Base-by-base conservation (phyloP, 345 rosid species). In the Populus ilicifolia region DNA sequence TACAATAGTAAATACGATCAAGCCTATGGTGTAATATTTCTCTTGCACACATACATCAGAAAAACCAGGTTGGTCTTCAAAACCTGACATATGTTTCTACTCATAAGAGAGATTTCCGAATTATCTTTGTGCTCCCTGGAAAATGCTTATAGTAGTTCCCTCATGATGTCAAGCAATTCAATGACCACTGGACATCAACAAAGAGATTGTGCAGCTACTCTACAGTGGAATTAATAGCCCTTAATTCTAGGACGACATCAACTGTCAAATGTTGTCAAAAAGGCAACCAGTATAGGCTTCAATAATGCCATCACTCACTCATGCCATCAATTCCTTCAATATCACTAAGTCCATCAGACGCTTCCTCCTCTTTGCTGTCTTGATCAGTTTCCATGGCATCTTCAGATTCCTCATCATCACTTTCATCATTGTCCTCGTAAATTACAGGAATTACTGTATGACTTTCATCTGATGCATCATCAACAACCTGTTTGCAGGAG, bases 371-470 rank as follows among this genome's bases (percentile, higher is more conserved):
- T 17, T 75, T 50, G 69, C 48, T 83, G 14, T 80, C 86, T 73
- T 75, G 50, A 67, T 85, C 89, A 0, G 83, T 83, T 43, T 91
- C 91, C 90, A 88, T 91, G 17, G 83, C 86, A 39, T 85, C 94
- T 36, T 88, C 93, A 7, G 88, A 87, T 44, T 83, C 93, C 41
- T 87, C 93, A 30, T 89, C 93, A 4, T 94, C 97, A 56, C 90
- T 93, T 43, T 84, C 89, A 77, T 90, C 96, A 14, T 85, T 86
- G 86, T 91, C 98, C 87, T 81, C 80, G 1, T 66, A 81, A 38
- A 76, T 81, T 41, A 73, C 80, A 13, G 83, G 79, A 30, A 35
- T 41, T 48, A 80, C 25, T 16, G 43, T 50, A 35, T 75, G 73
- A 33, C 33, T 59, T 67, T 80, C 83, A 36, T 76, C 98, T 25